Percentiles rank a stretch among this genome's conserved stretches.
Conservation (phyloP, 208 protist species). For the Trypanosoma boissoni region DNA sequence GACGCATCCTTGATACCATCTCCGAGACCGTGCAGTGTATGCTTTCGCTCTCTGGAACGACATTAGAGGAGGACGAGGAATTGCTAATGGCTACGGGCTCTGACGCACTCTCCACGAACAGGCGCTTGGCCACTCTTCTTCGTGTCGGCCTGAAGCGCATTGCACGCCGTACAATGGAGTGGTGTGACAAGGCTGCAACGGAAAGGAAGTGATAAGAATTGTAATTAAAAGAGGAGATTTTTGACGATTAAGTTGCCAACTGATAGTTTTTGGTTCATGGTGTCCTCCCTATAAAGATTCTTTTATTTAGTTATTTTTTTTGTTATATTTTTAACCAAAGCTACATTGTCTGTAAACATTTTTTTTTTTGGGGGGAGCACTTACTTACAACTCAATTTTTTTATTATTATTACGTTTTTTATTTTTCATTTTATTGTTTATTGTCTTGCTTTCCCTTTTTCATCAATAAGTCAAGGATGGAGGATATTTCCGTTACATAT, state of each 20-base stretch:
- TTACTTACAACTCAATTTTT: background rate
- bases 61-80: constrained; percentile 63
- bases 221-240: constrained; percentile 3
- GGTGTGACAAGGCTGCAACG: constrained; percentile 28
- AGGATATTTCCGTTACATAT: constrained; percentile 56
- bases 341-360: no score
- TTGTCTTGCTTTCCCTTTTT: no score
- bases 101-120: constrained; percentile 29
- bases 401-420: background rate
- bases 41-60: constrained; percentile 53
- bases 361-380: background rate
- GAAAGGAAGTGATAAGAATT: background rate
- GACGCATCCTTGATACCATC: constrained; percentile 45
- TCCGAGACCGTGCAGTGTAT: constrained; percentile 44
- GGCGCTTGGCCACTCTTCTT: constrained; percentile 47
- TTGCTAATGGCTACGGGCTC: constrained; percentile 27
- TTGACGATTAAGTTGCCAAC: no score
- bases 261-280: no score
- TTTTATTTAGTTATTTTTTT: no score
- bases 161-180: constrained; percentile 43
- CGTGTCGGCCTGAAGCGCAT: constrained; percentile 78
- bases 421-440: background rate
- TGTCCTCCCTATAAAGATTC: no score
- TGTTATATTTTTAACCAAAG: no score
- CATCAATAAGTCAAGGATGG: no score